Evolutionary conservation across 257 asterid species (phyloP).

Genomic region (Rhazya stricta): DNA sequence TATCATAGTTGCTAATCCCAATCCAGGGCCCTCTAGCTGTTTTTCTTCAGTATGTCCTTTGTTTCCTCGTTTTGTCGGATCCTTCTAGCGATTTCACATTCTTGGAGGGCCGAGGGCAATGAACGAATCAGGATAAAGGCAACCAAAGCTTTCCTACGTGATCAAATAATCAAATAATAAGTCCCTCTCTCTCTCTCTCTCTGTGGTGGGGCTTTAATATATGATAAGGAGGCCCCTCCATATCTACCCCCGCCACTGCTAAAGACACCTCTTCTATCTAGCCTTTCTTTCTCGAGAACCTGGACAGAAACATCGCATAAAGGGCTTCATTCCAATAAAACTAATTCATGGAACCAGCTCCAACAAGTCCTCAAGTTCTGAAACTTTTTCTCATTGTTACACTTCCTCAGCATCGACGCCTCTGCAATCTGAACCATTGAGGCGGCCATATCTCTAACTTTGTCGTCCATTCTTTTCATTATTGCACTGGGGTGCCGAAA

Average conservation of each 20-base stretch:
- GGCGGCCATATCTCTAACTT: conserved; percentile 47
- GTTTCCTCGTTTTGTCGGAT: neutral
- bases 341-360: conserved; percentile 25
- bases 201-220: neutral
- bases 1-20: neutral
- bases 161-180: neutral
- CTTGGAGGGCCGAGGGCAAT: neutral
- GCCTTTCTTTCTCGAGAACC: neutral
- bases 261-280: neutral
- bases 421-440: conserved; percentile 42
- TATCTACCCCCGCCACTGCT: neutral
- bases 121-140: conserved; percentile 5
- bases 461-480: conserved; percentile 47
- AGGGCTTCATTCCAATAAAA: neutral
- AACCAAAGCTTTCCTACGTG: neutral
- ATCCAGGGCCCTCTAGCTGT: neutral
- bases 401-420: conserved; percentile 42
- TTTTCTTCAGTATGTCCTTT: neutral
- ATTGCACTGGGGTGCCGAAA: conserved; percentile 47
- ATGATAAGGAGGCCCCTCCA: conserved; percentile 11
- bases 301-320: neutral
- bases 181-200: neutral
- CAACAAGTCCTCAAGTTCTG: conserved; percentile 31
- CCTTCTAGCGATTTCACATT: neutral
- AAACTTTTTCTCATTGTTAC: conserved; percentile 31